phyloP scores from a whole-genome alignment of 495 filamentous ascomycete genomes.

The Mytilinidion resinicola region DNA sequence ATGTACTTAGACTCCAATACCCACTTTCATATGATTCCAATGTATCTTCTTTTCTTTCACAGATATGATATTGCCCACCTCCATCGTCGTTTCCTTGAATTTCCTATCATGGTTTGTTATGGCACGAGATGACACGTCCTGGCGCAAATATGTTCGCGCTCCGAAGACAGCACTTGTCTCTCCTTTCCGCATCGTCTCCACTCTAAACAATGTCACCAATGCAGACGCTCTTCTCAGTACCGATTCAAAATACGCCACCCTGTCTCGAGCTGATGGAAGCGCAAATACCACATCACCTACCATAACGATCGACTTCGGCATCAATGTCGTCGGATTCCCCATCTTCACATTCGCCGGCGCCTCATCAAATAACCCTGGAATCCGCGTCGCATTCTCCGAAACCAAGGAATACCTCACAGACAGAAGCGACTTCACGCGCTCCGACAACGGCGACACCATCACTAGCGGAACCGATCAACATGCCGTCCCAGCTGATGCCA shows the following conservation, averaged over 20 bases:
- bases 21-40: too few relatives aligned
- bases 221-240: not conserved
- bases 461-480: slow-evolving; percentile 41
- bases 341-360: slow-evolving; percentile 30
- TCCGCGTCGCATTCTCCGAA: slow-evolving; percentile 44
- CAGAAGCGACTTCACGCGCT: slow-evolving; percentile 42
- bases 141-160: not conserved
- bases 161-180: not conserved
- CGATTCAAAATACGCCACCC: not conserved
- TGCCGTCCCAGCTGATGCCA: slow-evolving; percentile 36
- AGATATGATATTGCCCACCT: too few relatives aligned
- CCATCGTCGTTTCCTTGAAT: too few relatives aligned
- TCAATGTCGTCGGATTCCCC: slow-evolving; percentile 39
- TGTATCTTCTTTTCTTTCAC: too few relatives aligned
- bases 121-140: not conserved
- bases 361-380: slow-evolving; percentile 34
- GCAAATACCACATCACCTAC: not conserved
- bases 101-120: too few relatives aligned
- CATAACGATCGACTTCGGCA: slow-evolving; percentile 43
- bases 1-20: too few relatives aligned
- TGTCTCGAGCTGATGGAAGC: not conserved
- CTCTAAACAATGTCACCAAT: not conserved
- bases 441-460: slow-evolving; percentile 38
- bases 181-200: not conserved
- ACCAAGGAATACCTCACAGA: slow-evolving; percentile 39